phyloP scores from a whole-genome alignment of 1,284 basidiomycete genomes.

The Pterulicium gracile region DNA sequence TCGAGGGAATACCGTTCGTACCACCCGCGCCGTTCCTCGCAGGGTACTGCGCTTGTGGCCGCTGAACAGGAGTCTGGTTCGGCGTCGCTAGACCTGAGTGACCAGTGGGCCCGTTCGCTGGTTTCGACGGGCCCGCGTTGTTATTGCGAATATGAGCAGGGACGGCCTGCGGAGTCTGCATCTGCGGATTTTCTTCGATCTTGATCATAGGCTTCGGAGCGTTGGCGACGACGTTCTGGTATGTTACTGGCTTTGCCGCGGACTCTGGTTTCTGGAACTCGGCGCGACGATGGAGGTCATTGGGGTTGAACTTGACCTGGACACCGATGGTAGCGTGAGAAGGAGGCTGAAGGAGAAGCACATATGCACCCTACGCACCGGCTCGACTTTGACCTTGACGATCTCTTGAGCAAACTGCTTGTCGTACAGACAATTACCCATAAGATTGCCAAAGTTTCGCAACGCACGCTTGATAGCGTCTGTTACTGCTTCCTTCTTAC shows the following conservation, averaged over 20 bases:
- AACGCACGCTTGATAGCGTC: constrained; percentile 89
- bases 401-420: constrained; percentile 81
- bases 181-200: neutral
- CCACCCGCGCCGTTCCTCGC: neutral
- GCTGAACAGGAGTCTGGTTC: neutral
- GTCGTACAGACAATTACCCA: constrained; percentile 96
- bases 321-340: neutral
- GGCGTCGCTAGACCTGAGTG: neutral
- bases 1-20: constrained; percentile 1
- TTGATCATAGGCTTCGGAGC: neutral
- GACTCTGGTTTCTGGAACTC: constrained; percentile 48
- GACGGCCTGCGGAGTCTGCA: neutral
- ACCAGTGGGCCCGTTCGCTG: neutral
- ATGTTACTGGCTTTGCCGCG: neutral
- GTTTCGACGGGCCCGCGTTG: neutral
- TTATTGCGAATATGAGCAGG: neutral
- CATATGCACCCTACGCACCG: constrained; percentile 41
- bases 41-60: neutral
- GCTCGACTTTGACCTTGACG: constrained; percentile 74
- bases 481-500: constrained; percentile 96
- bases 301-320: constrained; percentile 71
- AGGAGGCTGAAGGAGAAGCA: neutral
- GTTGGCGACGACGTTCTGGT: neutral
- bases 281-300: constrained; percentile 65
- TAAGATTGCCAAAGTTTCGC: constrained; percentile 86